phyloP scores from a whole-genome alignment of 2,329 filamentous ascomycete genomes.

The Penicillium hesseltinei region DNA sequence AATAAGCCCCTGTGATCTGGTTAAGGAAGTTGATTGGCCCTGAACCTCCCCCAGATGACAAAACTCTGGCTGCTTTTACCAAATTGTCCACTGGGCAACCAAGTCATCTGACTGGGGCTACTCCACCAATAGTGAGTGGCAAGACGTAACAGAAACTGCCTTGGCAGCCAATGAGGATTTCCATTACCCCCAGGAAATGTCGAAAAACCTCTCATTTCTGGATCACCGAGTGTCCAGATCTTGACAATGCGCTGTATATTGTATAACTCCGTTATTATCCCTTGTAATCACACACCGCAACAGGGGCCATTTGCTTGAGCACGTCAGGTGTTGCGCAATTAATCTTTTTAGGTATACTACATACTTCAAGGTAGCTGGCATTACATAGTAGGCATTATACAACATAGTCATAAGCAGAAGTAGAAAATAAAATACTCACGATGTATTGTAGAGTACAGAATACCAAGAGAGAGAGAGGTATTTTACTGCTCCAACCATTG shows the following conservation, averaged over 20 bases:
- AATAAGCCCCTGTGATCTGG: slow-evolving; percentile 5
- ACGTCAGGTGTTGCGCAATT: slow-evolving; percentile 1
- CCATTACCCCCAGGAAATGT: slow-evolving; percentile 27
- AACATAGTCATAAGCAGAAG: no score
- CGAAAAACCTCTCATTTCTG: slow-evolving; percentile 17
- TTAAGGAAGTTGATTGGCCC: not conserved
- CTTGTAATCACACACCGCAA: slow-evolving; percentile 6
- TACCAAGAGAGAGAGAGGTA: not conserved
- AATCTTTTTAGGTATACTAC: not conserved
- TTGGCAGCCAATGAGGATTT: slow-evolving; percentile 33
- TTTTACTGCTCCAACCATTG: slow-evolving; percentile 5
- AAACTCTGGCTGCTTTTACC: slow-evolving; percentile 18
- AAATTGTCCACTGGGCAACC: slow-evolving; percentile 1
- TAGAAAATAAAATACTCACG: not conserved
- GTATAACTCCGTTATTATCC: slow-evolving; percentile 1
- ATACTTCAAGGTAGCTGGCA: not conserved
- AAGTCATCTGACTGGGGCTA: slow-evolving; percentile 35
- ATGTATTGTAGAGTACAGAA: not conserved
- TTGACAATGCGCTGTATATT: not conserved
- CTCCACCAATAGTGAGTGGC: slow-evolving; percentile 20
- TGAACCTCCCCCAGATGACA: not conserved
- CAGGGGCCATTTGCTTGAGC: not conserved
- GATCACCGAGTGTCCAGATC: slow-evolving; percentile 15
- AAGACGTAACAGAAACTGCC: slow-evolving; percentile 42
- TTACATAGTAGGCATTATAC: not conserved